Base-by-base conservation (phyloP, 345 rosid genomes). In the Arabidopsis suecica region DNA sequence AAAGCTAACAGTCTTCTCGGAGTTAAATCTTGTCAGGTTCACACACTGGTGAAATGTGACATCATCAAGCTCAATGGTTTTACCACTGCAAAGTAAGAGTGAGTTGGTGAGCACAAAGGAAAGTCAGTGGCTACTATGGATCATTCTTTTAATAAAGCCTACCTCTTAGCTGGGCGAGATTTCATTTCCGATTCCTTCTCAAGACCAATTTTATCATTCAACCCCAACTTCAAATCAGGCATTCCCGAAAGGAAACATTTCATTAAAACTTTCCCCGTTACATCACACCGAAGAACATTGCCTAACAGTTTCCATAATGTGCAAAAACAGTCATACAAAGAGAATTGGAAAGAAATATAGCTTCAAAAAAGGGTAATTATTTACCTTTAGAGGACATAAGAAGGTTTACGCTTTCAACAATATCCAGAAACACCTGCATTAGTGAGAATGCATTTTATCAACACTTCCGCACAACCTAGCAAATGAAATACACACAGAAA, bases 151-250 rank as follows among this genome's bases (percentile, higher is more conserved):
- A 78, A 45, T 42, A 79, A 28, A 40, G 54, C n/a, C 38, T 76
- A 96, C 99, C 99, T 96, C 83, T 93, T 96, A 60, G 93, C 65
- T 72, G 99, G 98, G 49, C 98, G 97, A 22, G 96, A 89, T 80
- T 96, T 96, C 80, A 96, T 74, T 79, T 96, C 96, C 3, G 98
- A 89, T 82, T 96, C 99, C 80, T 94, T 94, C 84, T 94, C 98
- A 25, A 94, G 96, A 74, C 98, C 98, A 87, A 94, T 92, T 83
- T 94, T 94, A 85, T 91, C 98, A 81, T 94, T 94, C 79, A 96
- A 88, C 12, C 98, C 99, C 92, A 96, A 80, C 82, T 96, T 96
- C 84, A 96, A 74, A 86, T 96, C 99, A 81, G 98, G 99, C 99
- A 96, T 96, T 84, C 98, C 99, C 65, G 97, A 93, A 59, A 96